Evolutionary conservation across 1,139 yeast genomes (phyloP).

Genomic region (Blastobotrys elegans): DNA sequence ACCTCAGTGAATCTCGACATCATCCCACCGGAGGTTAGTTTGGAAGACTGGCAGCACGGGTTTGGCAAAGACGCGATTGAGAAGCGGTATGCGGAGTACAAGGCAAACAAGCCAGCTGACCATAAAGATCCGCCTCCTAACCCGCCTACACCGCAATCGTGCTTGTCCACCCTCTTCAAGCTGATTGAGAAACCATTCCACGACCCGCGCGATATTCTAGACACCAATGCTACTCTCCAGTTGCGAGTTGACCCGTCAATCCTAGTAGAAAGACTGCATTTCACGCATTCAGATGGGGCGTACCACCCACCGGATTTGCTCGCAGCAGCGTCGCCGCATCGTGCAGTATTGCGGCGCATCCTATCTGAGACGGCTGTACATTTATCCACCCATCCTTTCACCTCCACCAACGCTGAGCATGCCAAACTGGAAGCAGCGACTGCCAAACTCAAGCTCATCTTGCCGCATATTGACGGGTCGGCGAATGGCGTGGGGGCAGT

Average conservation of each 20-base stretch:
- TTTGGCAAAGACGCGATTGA: conserved; percentile 23
- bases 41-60: conserved; percentile 21
- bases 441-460: neutral
- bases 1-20: conserved; percentile 21
- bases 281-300: conserved; percentile 38
- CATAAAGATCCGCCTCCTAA: conserved; percentile 23
- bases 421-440: neutral
- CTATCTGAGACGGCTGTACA: neutral
- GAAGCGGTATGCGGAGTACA: conserved; percentile 22
- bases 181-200: conserved; percentile 27
- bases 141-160: conserved; percentile 24
- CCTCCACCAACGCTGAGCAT: neutral
- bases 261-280: conserved; percentile 40
- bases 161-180: conserved; percentile 26
- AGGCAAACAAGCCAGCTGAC: conserved; percentile 23
- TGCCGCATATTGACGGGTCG: conserved; percentile 1
- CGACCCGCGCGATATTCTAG: conserved; percentile 23
- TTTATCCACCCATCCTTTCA: neutral
- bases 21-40: conserved; percentile 26
- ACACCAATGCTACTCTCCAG: conserved; percentile 27
- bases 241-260: conserved; percentile 45
- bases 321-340: neutral
- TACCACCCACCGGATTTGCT: conserved; percentile 56
- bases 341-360: neutral
- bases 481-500: conserved; percentile 2